Base-by-base conservation (phyloP, 768 basidiomycete species). In the Collybia mongolica region DNA sequence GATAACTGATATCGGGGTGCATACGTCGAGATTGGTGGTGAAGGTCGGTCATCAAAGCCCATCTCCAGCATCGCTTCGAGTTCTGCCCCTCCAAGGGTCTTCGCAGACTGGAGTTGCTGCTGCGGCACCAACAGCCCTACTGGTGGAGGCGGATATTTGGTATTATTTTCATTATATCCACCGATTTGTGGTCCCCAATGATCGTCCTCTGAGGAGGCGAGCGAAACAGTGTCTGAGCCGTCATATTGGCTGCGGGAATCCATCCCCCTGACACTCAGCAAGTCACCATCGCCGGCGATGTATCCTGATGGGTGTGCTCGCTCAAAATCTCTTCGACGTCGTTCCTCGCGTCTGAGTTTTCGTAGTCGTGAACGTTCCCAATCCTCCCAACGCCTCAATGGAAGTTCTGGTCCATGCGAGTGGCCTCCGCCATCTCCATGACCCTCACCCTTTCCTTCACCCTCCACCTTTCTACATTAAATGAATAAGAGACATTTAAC, bases 371-470 rank as follows among this genome's bases (percentile, higher is more conserved):
- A 96, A 19, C 94, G 83, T 63, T 99, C 97, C 97, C 96, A 99
- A 60, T 99, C 96, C 69, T 98, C 97, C 97, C 97, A 99, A 44
- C 96, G 81, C n/a, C 96, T 83, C 64, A 98, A 71, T 0, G 97
- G 93, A n/a, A 98, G 82, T 0, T 80, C 82, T 38, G 76, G 67
- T 5, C 79, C 82, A 46, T 74, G 75, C 40, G 73, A 64, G 5
- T 70, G 69, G 20, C 76, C 77, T 15, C 77, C 79, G 12, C 82
- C 86, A 12, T 76, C 80, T 17, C 83, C 90, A 60, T 98, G 95
- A 2, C 82, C 90, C 54, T 85, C 80, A 26, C 75, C 83, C 61
- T 91, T 91, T 8, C 65, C 75, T 69, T 98, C 97, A 17, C 97
- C 97, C 66, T 88, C 93, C 3, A 99, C 96, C 73, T 94, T 94